Conservation (phyloP, 352 stramenopile genomes). For the Halophytophthora polymorphica region DNA sequence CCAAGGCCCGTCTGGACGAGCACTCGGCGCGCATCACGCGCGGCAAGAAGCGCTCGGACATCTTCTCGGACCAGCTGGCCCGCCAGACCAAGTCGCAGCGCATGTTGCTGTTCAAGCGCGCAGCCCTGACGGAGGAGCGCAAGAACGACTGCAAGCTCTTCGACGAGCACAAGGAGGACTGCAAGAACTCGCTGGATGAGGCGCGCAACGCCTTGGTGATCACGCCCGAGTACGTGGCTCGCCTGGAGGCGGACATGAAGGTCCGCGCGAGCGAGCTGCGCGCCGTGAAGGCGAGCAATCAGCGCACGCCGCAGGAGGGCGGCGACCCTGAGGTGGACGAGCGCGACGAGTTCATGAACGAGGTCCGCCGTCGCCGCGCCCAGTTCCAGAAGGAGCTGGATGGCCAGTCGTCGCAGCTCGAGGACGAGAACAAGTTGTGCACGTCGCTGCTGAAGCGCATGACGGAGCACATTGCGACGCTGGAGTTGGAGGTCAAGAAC, state of each 20-base stretch:
- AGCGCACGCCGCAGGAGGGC: slow-evolving; percentile 77
- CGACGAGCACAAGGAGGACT: slow-evolving; percentile 83
- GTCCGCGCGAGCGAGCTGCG: slow-evolving; percentile 71
- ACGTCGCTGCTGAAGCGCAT: slow-evolving; percentile 77
- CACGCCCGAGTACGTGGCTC: slow-evolving; percentile 82
- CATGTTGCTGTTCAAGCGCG: slow-evolving; percentile 86
- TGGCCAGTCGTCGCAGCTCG: slow-evolving; percentile 69
- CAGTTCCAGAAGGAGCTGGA: slow-evolving; percentile 87
- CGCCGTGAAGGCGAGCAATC: slow-evolving; percentile 80
- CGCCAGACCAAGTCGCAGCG: slow-evolving; percentile 82
- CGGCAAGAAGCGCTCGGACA: slow-evolving; percentile 83
- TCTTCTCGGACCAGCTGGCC: slow-evolving; percentile 74
- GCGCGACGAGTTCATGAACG: slow-evolving; percentile 88
- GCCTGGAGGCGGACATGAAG: slow-evolving; percentile 85
- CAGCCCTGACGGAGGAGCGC: slow-evolving; percentile 80
- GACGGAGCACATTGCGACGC: slow-evolving; percentile 77
- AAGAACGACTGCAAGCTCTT: slow-evolving; percentile 80
- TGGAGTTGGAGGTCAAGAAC: slow-evolving; percentile 77
- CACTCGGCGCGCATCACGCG: slow-evolving; percentile 66
- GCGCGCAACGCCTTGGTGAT: slow-evolving; percentile 66
- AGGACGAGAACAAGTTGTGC: slow-evolving; percentile 77
- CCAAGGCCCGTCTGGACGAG: slow-evolving; percentile 59
- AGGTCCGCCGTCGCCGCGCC: slow-evolving; percentile 66
- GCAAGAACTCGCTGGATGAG: slow-evolving; percentile 70
- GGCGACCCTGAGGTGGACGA: slow-evolving; percentile 71